Base-by-base conservation (phyloP, 129 eudicot species). In the Lactuca sativa region DNA sequence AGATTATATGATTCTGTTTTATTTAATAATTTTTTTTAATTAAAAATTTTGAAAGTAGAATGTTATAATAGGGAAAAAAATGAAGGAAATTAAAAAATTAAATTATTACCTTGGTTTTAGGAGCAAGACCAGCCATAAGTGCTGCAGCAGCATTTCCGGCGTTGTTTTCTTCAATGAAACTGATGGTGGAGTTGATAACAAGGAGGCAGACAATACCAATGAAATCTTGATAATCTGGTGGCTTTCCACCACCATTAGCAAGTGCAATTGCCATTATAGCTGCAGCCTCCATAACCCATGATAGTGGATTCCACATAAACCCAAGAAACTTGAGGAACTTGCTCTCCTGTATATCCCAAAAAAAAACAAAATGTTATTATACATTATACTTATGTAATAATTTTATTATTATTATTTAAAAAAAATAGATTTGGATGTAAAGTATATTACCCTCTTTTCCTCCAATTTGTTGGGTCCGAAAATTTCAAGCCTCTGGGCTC, bases 121-220 rank as follows among this genome's bases (percentile, higher is more conserved):
- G 95, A 56, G 93, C 89, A 73, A 86, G 88, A 37, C 88, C 88
- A 44, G 92, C 92, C 92, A 86, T 83, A 61, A 86, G 95, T 16
- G 95, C 95, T 3, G 95, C 95, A 66, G 95, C 95, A 10, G 95
- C 95, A 49, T 85, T 82, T 37, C 95, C 95, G 34, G 95, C 95
- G 31, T 80, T 88, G 80, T 88, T 88, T 68, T 88, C 95, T 85
- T 88, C 95, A 38, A 82, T 77, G 74, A 88, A 88, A 83, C 95
- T 88, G 55, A 88, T 88, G 15, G 95, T 80, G 18, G 95, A 88
- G 84, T 88, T 88, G 77, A 88, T 78, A 38, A 88, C 81, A 10
- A 88, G 79, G 43, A 88, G 73, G 14, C 77, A 72, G 38, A 85
- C 54, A 6, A 88, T 88, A 67, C 95, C 95, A 3, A 87, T 85